Evolutionary conservation across 2,329 filamentous ascomycete genomes (phyloP).

Genomic region (Scortechinia acanthostroma): DNA sequence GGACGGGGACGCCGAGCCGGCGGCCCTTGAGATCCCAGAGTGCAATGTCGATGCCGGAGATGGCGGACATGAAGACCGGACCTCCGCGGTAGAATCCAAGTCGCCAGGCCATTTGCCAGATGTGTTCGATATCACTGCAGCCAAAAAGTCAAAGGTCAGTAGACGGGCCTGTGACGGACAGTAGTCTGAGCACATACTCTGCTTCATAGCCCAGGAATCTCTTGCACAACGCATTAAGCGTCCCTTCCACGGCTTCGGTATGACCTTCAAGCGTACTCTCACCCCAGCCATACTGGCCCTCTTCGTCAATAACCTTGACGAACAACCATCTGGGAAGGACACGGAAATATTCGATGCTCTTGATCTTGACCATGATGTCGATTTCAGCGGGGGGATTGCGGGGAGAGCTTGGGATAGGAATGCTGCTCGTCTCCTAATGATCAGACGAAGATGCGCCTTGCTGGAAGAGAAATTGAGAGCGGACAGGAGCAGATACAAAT

Average conservation of each 20-base stretch:
- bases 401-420: too few relatives aligned
- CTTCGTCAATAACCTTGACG: constrained; percentile 67
- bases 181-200: constrained; percentile 37
- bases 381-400: neutral
- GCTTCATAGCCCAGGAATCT: constrained; percentile 63
- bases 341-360: constrained; percentile 65
- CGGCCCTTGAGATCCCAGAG: constrained; percentile 70
- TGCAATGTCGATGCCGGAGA: constrained; percentile 73
- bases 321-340: constrained; percentile 72
- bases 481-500: too few relatives aligned
- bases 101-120: constrained; percentile 71
- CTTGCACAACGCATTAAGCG: constrained; percentile 58
- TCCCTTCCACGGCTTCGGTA: constrained; percentile 67
- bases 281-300: constrained; percentile 63
- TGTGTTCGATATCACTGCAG: constrained; percentile 75
- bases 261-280: constrained; percentile 71
- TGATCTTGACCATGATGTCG: constrained; percentile 50
- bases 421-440: too few relatives aligned
- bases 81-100: constrained; percentile 71
- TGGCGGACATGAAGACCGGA: constrained; percentile 72
- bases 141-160: neutral
- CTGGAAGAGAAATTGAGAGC: neutral
- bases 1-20: constrained; percentile 55
- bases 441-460: neutral
- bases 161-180: neutral